phyloP scores from a whole-genome alignment of 768 basidiomycete species.

The Hydnomerulius pinastri region DNA sequence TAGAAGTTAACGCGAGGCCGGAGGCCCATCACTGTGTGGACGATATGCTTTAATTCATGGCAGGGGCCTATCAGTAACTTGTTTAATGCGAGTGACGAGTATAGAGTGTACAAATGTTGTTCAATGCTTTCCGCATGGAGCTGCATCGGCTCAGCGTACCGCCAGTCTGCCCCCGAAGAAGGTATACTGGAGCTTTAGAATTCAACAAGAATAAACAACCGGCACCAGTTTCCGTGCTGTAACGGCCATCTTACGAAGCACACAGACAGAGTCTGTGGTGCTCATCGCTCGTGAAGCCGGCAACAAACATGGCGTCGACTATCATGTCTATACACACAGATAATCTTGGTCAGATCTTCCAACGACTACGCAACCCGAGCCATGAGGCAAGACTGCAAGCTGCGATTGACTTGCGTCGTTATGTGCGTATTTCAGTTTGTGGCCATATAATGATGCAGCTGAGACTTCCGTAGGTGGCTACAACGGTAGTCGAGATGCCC shows the following conservation, averaged over 20 bases:
- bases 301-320: constrained; percentile 59
- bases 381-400: constrained; percentile 66
- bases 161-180: too few species aligned
- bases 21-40: too few species aligned
- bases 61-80: neutral
- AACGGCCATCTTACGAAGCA: constrained; percentile 10
- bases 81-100: constrained; percentile 1
- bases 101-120: too few species aligned
- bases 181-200: constrained; percentile 16
- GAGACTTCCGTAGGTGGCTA: constrained; percentile 55
- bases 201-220: constrained; percentile 33
- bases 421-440: constrained; percentile 48
- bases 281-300: constrained; percentile 7
- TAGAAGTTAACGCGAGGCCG: too few species aligned
- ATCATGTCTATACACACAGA: constrained; percentile 60
- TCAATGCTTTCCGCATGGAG: too few species aligned
- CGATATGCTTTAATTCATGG: too few species aligned
- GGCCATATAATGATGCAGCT: constrained; percentile 11
- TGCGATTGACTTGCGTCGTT: constrained; percentile 72
- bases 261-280: neutral
- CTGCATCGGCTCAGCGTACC: too few species aligned
- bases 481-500: constrained; percentile 76
- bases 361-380: constrained; percentile 62
- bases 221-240: constrained; percentile 9
- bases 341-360: constrained; percentile 66